A percentile compares a stretch with the other conserved stretches of the same genome.
Conservation (phyloP, 805 yeast genomes). For the Candida glaebosa region DNA sequence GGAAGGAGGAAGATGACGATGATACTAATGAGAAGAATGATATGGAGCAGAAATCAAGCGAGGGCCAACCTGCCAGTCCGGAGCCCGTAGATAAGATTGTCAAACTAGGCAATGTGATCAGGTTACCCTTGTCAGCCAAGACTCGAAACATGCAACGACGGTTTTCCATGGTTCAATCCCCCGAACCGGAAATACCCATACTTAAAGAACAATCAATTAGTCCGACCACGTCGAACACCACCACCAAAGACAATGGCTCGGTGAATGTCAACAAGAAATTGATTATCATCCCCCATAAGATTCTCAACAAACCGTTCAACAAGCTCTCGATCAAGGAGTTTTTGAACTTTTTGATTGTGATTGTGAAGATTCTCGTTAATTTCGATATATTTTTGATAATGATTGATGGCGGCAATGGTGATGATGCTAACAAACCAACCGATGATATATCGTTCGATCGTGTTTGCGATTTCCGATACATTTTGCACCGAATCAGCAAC, state of each 20-base stretch:
- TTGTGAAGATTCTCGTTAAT: slow-evolving; percentile 36
- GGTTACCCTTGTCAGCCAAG: slow-evolving; percentile 26
- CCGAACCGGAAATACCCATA: slow-evolving; percentile 9
- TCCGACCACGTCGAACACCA: slow-evolving; percentile 1
- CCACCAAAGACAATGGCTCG: slow-evolving; percentile 3
- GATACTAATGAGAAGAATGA: slow-evolving; percentile 5
- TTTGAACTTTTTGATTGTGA: slow-evolving; percentile 30
- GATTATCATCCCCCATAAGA: slow-evolving; percentile 39
- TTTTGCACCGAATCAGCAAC: slow-evolving; percentile 8
- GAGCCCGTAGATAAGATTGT: slow-evolving; percentile 21
- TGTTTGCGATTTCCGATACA: slow-evolving; percentile 13
- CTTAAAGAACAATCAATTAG: slow-evolving; percentile 5
- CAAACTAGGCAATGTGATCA: slow-evolving; percentile 27
- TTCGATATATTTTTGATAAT: slow-evolving; percentile 25
- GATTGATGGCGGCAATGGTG: slow-evolving; percentile 6
- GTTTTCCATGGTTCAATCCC: slow-evolving; percentile 8
- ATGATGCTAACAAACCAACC: slow-evolving; percentile 6
- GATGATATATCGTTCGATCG: slow-evolving; percentile 6
- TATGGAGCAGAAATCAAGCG: slow-evolving; percentile 3
- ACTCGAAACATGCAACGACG: slow-evolving; percentile 25
- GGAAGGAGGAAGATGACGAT: slow-evolving; percentile 12
- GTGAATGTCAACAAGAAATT: slow-evolving; percentile 14
- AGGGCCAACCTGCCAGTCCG: slow-evolving; percentile 10
- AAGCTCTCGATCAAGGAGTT: slow-evolving; percentile 35
- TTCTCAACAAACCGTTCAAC: slow-evolving; percentile 38